These are phyloP conservation scores for Microascus cirrosus DNA, from an alignment of 2,329 filamentous ascomycete genomes.

Conservation along the genomic window DNA sequence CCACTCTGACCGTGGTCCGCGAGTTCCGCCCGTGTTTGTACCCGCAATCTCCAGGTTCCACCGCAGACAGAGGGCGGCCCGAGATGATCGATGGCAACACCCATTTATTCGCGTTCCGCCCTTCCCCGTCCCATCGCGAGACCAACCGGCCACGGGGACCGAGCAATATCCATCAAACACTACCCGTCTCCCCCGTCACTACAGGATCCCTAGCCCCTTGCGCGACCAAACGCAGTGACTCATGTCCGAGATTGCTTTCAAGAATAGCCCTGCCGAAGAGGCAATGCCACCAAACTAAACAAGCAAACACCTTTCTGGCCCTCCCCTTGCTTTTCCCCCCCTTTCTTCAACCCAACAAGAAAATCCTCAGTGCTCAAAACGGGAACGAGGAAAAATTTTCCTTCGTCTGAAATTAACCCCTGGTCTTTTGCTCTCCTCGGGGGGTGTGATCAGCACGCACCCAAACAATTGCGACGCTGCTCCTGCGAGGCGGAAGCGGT, in stretches of 20 bases:
- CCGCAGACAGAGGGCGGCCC: not conserved
- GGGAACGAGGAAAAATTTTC: not conserved
- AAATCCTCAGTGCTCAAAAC: not conserved
- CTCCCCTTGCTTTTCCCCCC: not conserved
- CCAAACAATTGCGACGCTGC: not conserved
- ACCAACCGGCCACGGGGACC: not conserved
- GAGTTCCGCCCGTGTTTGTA: not conserved
- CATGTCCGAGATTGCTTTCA: not conserved
- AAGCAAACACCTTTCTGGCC: not conserved
- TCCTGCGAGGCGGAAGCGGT: not conserved
- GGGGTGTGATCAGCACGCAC: not conserved
- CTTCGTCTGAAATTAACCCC: not conserved
- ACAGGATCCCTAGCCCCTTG: not conserved
- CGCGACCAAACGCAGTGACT: not conserved
- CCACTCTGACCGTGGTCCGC: not conserved
- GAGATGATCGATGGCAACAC: not conserved
- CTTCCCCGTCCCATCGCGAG: not conserved
- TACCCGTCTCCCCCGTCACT: not conserved
- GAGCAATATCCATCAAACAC: not conserved
- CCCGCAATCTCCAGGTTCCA: not conserved
- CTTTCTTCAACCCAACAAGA: not conserved
- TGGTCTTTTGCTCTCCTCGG: not conserved
- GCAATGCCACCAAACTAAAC: not conserved
- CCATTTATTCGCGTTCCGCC: slow-evolving; percentile 2
- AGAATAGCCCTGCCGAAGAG: not conserved